Evolutionary conservation across 2,329 filamentous ascomycete genomes (phyloP), one percentile per base, ranked within the genome.

Genomic region (Paraphaeosphaeria minitans): DNA sequence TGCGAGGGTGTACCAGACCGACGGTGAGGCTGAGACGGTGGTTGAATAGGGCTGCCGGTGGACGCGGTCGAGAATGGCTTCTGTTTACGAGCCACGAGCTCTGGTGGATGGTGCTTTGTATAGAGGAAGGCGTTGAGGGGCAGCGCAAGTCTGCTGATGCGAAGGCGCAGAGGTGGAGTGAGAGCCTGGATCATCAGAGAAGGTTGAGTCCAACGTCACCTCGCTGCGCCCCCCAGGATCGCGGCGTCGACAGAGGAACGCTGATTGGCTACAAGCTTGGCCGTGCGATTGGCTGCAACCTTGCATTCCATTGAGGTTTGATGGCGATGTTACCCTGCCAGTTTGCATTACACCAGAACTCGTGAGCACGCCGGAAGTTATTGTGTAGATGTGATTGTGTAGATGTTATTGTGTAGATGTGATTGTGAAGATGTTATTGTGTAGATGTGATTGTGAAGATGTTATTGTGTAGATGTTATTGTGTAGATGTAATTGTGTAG

Each of bases 91-190:
- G 64, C 58, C 39, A 57, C 64, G 63, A 65, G 29, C 57, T 61
- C 56, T 59, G 60, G 69, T 68, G 63, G 57, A 39, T 37, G 57
- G 29, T 60, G 55, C 60, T 72, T 72, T 72, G 67, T 75, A 74
- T 72, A 71, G 61, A 6, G 61, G 50, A 57, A 51, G 53, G 51
- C 49, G 55, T 5, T 49, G 53, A n/a, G n/a, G 61, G 53, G 66
- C 60, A 58, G 65, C 19, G 65, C 55, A 55, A 62, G 70, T 70
- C 67, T 61, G 66, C 67, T 75, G 71, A 73, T 71, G 57, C 55
- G 59, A 57, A 55, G 46, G 53, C 27, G 58, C 60, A 53, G 54
- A 56, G 66, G 61, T 61, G 57, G 54, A 58, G 58, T 55, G 60
- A 71, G 49, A 39, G 53, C 19, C 33, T 52, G 51, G 56, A 46